Conservation (phyloP, 116 monocot genomes). For the Posidonia oceanica region DNA sequence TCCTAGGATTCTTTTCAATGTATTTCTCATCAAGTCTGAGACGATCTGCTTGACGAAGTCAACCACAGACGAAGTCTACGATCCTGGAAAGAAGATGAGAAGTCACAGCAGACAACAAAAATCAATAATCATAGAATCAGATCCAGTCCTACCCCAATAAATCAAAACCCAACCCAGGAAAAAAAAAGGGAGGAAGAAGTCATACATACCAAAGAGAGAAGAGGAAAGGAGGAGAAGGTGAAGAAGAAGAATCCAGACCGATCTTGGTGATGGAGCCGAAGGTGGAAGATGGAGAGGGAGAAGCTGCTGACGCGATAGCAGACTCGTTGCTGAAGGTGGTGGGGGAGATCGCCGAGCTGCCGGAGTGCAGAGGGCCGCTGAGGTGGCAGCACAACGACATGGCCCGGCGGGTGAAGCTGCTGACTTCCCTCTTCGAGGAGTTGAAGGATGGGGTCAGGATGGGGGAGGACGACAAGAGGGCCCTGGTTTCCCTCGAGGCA, state of each 20-base stretch:
- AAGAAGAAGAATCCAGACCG: neutral
- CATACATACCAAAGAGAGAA: too few species aligned
- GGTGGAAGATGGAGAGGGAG: conserved; percentile 5
- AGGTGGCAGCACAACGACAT: conserved; percentile 42
- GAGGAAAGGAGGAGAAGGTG: too few species aligned
- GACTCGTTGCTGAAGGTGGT: conserved; percentile 27
- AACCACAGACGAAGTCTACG: too few species aligned
- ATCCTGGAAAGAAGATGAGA: too few species aligned
- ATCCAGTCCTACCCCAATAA: too few species aligned
- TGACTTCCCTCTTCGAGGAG: conserved; percentile 75
- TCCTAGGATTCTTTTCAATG: too few species aligned
- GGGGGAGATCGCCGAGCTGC: conserved; percentile 41
- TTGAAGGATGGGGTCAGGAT: conserved; percentile 29
- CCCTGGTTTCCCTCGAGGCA: conserved; percentile 18
- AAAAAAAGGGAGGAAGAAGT: too few species aligned
- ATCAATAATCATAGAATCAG: too few species aligned
- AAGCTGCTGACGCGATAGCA: conserved; percentile 2
- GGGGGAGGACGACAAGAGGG: conserved; percentile 12
- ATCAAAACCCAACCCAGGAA: too few species aligned
- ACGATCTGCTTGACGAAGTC: too few species aligned
- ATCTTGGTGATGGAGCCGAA: conserved; percentile 4
- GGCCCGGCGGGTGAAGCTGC: conserved; percentile 58
- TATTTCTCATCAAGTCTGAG: too few species aligned
- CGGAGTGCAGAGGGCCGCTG: conserved; percentile 69
- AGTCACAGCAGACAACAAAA: too few species aligned